Evolutionary conservation across 371 early-diverging fungal genomes (phyloP).

Genomic region (Mucor irregularis): DNA sequence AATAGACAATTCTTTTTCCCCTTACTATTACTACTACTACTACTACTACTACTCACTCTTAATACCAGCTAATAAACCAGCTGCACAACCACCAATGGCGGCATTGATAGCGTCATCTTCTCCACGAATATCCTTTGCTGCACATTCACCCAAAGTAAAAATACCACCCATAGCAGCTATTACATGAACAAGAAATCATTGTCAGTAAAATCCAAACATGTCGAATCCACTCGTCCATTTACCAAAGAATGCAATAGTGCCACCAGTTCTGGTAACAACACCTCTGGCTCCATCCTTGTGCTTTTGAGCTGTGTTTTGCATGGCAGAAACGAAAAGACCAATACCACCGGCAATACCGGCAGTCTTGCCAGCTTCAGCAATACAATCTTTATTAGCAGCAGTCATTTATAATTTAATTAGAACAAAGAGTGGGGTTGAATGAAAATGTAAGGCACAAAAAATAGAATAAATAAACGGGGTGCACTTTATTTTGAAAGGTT

Average conservation of each 20-base stretch:
- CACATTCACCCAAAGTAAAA: slow-evolving; percentile 69
- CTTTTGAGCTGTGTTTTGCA: slow-evolving; percentile 69
- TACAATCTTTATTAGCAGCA: slow-evolving; percentile 54
- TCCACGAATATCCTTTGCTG: slow-evolving; percentile 59
- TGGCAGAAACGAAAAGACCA: slow-evolving; percentile 71
- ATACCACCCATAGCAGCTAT: slow-evolving; percentile 82
- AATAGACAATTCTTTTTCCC: background rate
- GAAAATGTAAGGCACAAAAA: too few species aligned
- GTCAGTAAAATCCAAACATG: background rate
- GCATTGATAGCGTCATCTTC: slow-evolving; percentile 73
- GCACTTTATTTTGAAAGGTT: too few species aligned
- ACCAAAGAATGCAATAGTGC: slow-evolving; percentile 76
- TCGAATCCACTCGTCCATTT: slow-evolving; percentile 12
- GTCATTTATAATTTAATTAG: slow-evolving; percentile 10
- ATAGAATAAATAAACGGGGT: too few species aligned
- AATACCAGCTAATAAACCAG: slow-evolving; percentile 73
- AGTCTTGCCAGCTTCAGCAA: slow-evolving; percentile 57
- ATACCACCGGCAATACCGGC: slow-evolving; percentile 62
- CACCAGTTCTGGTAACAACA: slow-evolving; percentile 67
- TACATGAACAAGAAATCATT: background rate
- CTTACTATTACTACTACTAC: too few species aligned
- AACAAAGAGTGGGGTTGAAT: slow-evolving; percentile 5
- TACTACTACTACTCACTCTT: slow-evolving; percentile 48
- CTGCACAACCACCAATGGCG: slow-evolving; percentile 74
- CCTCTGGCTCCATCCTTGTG: slow-evolving; percentile 68